A percentile compares a stretch with the other conserved stretches of the same genome.
Conservation (phyloP, 495 filamentous ascomycete species). For the Penicillium simplicissimum region DNA sequence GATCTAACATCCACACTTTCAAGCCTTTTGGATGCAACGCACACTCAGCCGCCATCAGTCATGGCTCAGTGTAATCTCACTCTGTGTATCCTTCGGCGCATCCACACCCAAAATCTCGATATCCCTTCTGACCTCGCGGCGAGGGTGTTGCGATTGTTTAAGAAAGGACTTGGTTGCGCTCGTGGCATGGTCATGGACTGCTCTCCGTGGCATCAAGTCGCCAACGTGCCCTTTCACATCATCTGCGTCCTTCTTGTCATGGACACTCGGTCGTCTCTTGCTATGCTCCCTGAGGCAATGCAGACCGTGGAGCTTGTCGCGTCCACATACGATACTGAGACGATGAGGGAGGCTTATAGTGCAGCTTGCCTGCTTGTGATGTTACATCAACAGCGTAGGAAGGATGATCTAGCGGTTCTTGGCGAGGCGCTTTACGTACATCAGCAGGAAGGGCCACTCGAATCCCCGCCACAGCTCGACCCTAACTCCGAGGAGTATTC, state of each 20-base stretch:
- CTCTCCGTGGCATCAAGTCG: conserved; percentile 54
- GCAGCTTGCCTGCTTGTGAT: conserved; percentile 45
- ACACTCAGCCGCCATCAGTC: conserved; percentile 39
- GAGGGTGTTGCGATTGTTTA: conserved; percentile 27
- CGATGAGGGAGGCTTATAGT: conserved; percentile 49
- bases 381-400: conserved; percentile 39
- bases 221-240: conserved; percentile 54
- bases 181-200: conserved; percentile 32
- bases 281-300: conserved; percentile 48
- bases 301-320: conserved; percentile 44
- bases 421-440: conserved; percentile 20
- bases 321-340: conserved; percentile 41
- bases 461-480: conserved; percentile 12
- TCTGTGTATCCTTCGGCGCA: conserved; percentile 49
- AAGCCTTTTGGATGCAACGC: conserved; percentile 26
- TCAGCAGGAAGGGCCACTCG: conserved; percentile 8
- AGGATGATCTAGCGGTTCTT: conserved; percentile 32
- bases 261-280: conserved; percentile 45
- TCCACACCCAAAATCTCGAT: conserved; percentile 41
- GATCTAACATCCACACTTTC: conserved; percentile 32
- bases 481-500: conserved; percentile 32
- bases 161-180: conserved; percentile 33
- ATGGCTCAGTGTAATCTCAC: conserved; percentile 50
- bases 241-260: conserved; percentile 52
- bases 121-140: conserved; percentile 29